A percentile compares a stretch with the other conserved stretches of the same genome.
These are phyloP conservation scores for Gautieria morchelliformis DNA, from an alignment of 768 basidiomycete species.

Conservation along the genomic window DNA sequence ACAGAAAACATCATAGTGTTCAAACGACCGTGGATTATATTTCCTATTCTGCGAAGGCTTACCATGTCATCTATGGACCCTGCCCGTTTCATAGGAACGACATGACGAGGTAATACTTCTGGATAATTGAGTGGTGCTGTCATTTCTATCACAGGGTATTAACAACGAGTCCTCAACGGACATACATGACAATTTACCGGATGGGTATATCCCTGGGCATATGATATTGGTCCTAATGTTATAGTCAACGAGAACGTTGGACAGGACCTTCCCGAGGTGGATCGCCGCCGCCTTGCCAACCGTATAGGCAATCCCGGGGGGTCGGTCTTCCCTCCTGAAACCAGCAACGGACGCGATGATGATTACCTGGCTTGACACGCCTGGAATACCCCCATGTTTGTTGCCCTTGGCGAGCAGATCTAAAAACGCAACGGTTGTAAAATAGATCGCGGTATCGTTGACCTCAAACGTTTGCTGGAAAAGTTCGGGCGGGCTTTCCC, in stretches of 20 bases:
- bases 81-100: constrained; percentile 1
- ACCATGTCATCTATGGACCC: constrained; percentile 3
- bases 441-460: constrained; percentile 65
- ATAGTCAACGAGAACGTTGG: constrained; percentile 53
- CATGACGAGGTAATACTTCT: background rate
- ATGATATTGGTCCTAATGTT: constrained; percentile 64
- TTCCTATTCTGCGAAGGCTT: background rate
- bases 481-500: constrained; percentile 46
- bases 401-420: constrained; percentile 72
- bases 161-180: background rate
- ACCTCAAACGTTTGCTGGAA: constrained; percentile 60
- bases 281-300: constrained; percentile 68
- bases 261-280: constrained; percentile 67
- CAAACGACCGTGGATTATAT: background rate
- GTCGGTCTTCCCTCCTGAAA: constrained; percentile 44
- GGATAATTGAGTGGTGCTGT: background rate
- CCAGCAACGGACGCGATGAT: constrained; percentile 62
- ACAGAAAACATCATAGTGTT: background rate
- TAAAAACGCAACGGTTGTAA: constrained; percentile 73
- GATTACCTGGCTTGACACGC: constrained; percentile 53
- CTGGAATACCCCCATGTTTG: constrained; percentile 18
- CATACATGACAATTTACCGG: constrained; percentile 21
- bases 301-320: constrained; percentile 56
- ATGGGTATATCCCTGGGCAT: constrained; percentile 71
- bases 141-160: constrained; percentile 8